Evolutionary conservation across 805 yeast genomes (phyloP).

Genomic region (Candida ipomoeae): DNA sequence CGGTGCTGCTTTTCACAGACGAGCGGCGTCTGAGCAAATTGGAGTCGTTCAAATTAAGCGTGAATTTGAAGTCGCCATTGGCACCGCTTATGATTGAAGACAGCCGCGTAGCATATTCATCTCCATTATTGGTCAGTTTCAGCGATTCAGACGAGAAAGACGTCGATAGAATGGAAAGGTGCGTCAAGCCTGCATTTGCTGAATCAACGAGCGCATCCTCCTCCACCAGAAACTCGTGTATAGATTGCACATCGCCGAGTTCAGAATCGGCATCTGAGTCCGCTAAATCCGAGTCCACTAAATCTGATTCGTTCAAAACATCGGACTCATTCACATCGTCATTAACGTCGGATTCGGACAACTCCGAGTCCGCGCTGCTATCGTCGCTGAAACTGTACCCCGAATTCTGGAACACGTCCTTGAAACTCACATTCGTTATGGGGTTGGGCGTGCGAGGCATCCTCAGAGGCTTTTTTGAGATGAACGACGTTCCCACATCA

Average conservation of each 20-base stretch:
- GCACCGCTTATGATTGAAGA: conserved; percentile 37
- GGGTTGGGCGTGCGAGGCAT: conserved; percentile 44
- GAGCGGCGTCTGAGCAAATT: conserved; percentile 55
- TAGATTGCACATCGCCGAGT: conserved; percentile 3
- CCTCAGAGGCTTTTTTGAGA: conserved; percentile 6
- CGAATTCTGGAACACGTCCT: conserved; percentile 23
- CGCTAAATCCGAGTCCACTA: conserved; percentile 16
- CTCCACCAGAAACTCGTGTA: conserved; percentile 3
- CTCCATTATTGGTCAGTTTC: conserved; percentile 17
- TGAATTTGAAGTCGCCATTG: conserved; percentile 45
- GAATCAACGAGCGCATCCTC: background rate
- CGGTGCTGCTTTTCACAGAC: conserved; percentile 14
- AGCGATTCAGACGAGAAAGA: conserved; percentile 16
- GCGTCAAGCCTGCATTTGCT: conserved; percentile 16
- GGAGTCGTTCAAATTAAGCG: conserved; percentile 60
- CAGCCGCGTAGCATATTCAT: conserved; percentile 36
- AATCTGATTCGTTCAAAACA: conserved; percentile 16
- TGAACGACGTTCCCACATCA: conserved; percentile 9
- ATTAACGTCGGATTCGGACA: conserved; percentile 4
- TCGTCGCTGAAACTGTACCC: conserved; percentile 2
- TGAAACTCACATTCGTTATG: conserved; percentile 28
- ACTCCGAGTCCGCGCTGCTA: conserved; percentile 13
- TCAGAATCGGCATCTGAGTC: conserved; percentile 9
- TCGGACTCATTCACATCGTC: conserved; percentile 3
- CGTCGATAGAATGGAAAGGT: conserved; percentile 19